phyloP scores from a whole-genome alignment of 148 eudicot genomes.

The Diospyros kaki region DNA sequence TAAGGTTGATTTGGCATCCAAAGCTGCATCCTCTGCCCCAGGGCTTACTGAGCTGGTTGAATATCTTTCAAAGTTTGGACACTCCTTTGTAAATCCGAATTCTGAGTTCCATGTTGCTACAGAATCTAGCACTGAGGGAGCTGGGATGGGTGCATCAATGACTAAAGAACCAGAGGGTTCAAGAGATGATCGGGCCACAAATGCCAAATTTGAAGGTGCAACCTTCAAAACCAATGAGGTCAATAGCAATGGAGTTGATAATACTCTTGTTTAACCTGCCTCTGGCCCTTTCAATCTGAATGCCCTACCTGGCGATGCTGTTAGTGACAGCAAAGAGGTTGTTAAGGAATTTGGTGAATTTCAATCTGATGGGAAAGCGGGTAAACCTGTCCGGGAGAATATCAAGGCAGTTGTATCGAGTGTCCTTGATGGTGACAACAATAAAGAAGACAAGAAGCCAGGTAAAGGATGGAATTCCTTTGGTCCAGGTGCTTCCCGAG shows the following conservation, averaged over 20 bases:
- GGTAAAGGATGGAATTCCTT: slow-evolving; percentile 1
- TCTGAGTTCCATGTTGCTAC: slow-evolving; percentile 17
- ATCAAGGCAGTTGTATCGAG: not conserved
- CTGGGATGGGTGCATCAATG: not conserved
- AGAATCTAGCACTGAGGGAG: slow-evolving; percentile 10
- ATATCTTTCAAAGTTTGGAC: slow-evolving; percentile 30
- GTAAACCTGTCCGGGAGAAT: not conserved
- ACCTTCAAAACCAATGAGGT: slow-evolving; percentile 5
- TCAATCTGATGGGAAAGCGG: not conserved
- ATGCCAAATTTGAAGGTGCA: slow-evolving; percentile 4
- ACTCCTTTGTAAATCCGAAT: slow-evolving; percentile 29
- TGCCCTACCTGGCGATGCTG: not conserved
- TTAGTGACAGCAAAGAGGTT: not conserved
- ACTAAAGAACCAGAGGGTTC: slow-evolving; percentile 22
- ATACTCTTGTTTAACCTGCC: not conserved
- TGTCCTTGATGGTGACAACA: not conserved
- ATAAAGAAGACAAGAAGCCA: not conserved
- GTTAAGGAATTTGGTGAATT: slow-evolving; percentile 3
- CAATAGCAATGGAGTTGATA: not conserved
- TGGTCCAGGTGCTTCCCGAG: slow-evolving; percentile 6
- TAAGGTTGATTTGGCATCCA: slow-evolving; percentile 41
- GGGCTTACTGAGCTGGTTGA: slow-evolving; percentile 43
- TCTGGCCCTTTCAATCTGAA: slow-evolving; percentile 11
- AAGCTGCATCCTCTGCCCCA: slow-evolving; percentile 44
- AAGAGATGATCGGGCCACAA: slow-evolving; percentile 12